Evolutionary conservation across 2,329 filamentous ascomycete genomes (phyloP), one percentile per base, ranked within the genome.

Genomic region (Diaporthe longicolla): DNA sequence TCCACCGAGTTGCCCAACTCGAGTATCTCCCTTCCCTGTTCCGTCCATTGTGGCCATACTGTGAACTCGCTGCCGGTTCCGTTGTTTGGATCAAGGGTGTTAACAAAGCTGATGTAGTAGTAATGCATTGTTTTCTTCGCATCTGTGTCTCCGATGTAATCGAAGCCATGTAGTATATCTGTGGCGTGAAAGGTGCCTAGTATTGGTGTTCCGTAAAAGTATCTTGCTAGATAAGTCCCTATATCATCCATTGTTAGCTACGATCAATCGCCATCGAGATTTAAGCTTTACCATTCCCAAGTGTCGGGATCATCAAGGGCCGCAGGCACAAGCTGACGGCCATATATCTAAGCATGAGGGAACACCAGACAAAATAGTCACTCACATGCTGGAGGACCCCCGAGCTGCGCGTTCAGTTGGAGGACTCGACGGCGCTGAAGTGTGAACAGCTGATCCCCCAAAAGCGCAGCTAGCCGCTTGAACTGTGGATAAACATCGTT

Each of bases 401-500:
- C 4, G 84, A 80, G 0, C 81, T 72, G 0, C 78, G 78, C 0
- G 87, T 80, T 3, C 80, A 76, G 32, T 26, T 84, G 79, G 32
- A 93, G 84, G 77, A 91, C 89, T 1, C 84, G 75, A 2, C 73
- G 77, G 9, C 70, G 65, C 48, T 71, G 54, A 4, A 82, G 78
- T 2, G 78, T 81, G 82, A 93, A 93, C 0, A 87, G 87, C 0
- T 91, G 76, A 77, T 93, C 91, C n/a, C 91, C 91, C 0, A 92
- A 81, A 7, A 93, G 86, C 35, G 91, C 90, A 1, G 90, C 87
- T 0, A 92, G 79, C 13, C 90, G 88, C 79, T 93, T 93, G 84
- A 88, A 93, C 77, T 92, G 88, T 0, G 90, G 89, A 77, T 92
- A 93, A 79, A 88, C 86, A 78, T 92, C 89, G 81, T 93, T 91